Conservation (phyloP, 2,329 filamentous ascomycete genomes). For the Fusarium cicatricum region DNA sequence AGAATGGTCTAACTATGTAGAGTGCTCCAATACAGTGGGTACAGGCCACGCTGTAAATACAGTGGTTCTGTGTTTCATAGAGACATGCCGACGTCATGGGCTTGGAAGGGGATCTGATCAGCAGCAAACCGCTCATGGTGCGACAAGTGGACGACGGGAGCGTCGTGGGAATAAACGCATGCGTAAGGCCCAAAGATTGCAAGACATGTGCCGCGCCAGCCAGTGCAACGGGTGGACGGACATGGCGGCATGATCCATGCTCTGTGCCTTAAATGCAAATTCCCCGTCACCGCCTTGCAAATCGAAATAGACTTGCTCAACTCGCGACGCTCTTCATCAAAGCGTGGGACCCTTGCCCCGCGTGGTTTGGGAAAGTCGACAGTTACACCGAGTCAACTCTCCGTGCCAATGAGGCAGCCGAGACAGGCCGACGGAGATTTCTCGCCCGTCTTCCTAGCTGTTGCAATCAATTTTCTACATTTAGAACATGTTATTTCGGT, state of each 20-base stretch:
- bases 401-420: constrained; percentile 16
- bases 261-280: constrained; percentile 5
- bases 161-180: constrained; percentile 35
- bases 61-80: constrained; percentile 37
- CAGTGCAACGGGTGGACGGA: constrained; percentile 17
- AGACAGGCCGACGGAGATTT: constrained; percentile 14
- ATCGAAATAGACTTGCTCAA: not conserved
- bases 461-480: constrained; percentile 13
- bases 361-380: too few species aligned
- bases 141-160: constrained; percentile 33
- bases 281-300: constrained; percentile 21
- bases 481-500: constrained; percentile 33
- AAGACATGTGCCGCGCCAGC: constrained; percentile 5
- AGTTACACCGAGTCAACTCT: constrained; percentile 9
- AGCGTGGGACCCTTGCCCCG: not conserved
- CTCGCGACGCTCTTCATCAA: constrained; percentile 10
- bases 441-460: not conserved
- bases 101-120: constrained; percentile 28
- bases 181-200: constrained; percentile 28
- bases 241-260: constrained; percentile 28
- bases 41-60: constrained; percentile 21
- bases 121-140: constrained; percentile 32
- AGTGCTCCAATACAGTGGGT: constrained; percentile 12
- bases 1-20: not conserved
- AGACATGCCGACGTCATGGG: constrained; percentile 35